These are phyloP conservation scores for Lignosus rhinocerotis DNA, from an alignment of 1,284 basidiomycete species.

Conservation along the genomic window DNA sequence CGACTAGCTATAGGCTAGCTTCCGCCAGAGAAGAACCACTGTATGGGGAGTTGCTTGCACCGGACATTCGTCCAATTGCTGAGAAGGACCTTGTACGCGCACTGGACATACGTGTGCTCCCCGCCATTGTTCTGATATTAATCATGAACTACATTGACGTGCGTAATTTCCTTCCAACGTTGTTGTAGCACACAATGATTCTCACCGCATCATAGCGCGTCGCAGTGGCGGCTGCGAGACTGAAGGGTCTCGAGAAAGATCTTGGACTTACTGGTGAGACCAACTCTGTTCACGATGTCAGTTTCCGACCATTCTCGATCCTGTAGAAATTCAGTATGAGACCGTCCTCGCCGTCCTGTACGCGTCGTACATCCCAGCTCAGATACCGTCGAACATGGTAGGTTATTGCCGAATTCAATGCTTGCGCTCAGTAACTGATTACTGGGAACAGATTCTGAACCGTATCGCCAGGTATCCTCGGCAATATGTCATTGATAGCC, in stretches of 20 bases:
- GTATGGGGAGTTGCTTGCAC: conserved; percentile 31
- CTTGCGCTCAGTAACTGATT: not conserved
- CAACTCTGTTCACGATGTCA: not conserved
- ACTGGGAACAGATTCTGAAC: conserved; percentile 46
- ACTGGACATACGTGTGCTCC: conserved; percentile 58
- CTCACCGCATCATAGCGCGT: conserved; percentile 44
- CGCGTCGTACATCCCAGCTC: conserved; percentile 59
- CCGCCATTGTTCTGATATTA: conserved; percentile 61
- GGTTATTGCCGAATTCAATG: conserved; percentile 6
- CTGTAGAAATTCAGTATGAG: conserved; percentile 57
- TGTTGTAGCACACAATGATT: not conserved
- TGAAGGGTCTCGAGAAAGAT: conserved; percentile 63
- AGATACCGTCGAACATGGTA: conserved; percentile 70
- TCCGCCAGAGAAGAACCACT: not conserved
- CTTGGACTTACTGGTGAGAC: conserved; percentile 47
- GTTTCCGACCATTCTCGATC: not conserved
- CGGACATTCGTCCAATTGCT: conserved; percentile 26
- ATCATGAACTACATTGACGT: conserved; percentile 75
- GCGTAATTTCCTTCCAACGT: conserved; percentile 21
- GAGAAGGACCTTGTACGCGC: conserved; percentile 41
- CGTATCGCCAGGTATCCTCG: conserved; percentile 45
- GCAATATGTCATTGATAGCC: not conserved
- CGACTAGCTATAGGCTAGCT: too few relatives aligned
- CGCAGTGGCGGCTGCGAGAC: conserved; percentile 57
- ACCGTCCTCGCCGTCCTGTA: conserved; percentile 61